Conservation (phyloP, 2,329 filamentous ascomycete species). For the Exophiala mesophila region DNA sequence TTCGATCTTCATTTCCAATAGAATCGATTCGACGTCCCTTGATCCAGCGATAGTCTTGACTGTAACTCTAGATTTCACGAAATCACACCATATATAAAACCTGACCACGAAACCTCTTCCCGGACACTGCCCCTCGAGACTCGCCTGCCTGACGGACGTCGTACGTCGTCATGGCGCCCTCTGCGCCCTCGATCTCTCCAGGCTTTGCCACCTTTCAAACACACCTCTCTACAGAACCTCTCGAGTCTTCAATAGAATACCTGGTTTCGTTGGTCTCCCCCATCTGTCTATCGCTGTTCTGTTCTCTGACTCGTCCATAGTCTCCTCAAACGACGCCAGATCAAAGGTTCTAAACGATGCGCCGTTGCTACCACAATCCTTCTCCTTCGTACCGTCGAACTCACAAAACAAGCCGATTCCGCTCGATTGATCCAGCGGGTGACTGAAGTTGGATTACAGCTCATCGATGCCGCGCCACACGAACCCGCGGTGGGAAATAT, state of each 20-base stretch:
- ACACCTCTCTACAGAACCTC: slow-evolving; percentile 66
- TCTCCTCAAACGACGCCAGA: slow-evolving; percentile 84
- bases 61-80: no score
- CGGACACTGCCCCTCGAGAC: no score
- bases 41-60: no score
- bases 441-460: slow-evolving; percentile 67
- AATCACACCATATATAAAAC: no score
- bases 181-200: slow-evolving; percentile 46
- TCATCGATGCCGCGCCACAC: slow-evolving; percentile 78
- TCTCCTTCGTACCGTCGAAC: slow-evolving; percentile 78
- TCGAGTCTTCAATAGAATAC: slow-evolving; percentile 74
- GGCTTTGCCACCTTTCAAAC: slow-evolving; percentile 74
- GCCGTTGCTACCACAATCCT: slow-evolving; percentile 88
- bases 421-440: slow-evolving; percentile 75
- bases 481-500: slow-evolving; percentile 95
- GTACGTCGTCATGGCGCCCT: slow-evolving; percentile 19
- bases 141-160: no score
- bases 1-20: no score
- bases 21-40: no score
- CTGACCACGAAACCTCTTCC: no score
- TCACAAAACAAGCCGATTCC: slow-evolving; percentile 72
- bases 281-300: background rate
- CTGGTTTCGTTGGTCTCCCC: slow-evolving; percentile 13
- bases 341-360: slow-evolving; percentile 79
- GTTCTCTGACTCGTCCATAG: slow-evolving; percentile 40